These are phyloP conservation scores for Colletotrichum camelliae DNA, from an alignment of 2,329 filamentous ascomycete genomes.

Conservation along the genomic window DNA sequence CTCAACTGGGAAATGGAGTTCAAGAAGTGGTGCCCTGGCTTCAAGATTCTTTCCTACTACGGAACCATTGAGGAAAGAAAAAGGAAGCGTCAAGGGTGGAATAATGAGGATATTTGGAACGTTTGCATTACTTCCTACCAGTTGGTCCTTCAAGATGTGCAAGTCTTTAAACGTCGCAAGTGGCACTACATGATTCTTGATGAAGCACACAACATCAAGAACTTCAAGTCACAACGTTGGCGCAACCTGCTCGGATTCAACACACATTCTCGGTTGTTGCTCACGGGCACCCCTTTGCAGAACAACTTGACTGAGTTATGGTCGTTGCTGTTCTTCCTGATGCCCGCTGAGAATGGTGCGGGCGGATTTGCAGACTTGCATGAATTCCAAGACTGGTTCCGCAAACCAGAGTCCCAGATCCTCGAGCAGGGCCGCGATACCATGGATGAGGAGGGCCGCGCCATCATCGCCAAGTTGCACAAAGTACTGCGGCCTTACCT, in stretches of 20 bases:
- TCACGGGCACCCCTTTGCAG: constrained; percentile 94
- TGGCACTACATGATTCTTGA: constrained; percentile 99
- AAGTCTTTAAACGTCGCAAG: constrained; percentile 87
- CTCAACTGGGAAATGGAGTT: constrained; percentile 99
- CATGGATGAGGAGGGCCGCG: constrained; percentile 91
- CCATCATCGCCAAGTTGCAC: constrained; percentile 91
- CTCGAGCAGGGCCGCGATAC: constrained; percentile 92
- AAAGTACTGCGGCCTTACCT: constrained; percentile 93
- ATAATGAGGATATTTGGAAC: constrained; percentile 92
- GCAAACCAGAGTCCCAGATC: constrained; percentile 94
- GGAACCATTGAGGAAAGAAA: constrained; percentile 92
- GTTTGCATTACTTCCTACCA: constrained; percentile 98
- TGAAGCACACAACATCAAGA: constrained; percentile 99
- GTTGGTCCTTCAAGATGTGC: constrained; percentile 90
- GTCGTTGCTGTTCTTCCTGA: constrained; percentile 95
- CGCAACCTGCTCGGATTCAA: constrained; percentile 94
- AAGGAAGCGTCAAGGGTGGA: constrained; percentile 91
- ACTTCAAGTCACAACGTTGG: constrained; percentile 97
- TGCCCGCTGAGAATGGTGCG: constrained; percentile 86
- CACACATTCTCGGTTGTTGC: constrained; percentile 81
- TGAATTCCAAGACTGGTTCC: constrained; percentile 96
- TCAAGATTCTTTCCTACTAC: constrained; percentile 98
- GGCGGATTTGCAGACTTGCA: constrained; percentile 93
- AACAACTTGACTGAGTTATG: constrained; percentile 97
- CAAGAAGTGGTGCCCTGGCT: constrained; percentile 98